Evolutionary conservation across 2,329 filamentous ascomycete species (phyloP), one percentile per base, ranked within the genome.

Genomic region (Tolypocladium album): DNA sequence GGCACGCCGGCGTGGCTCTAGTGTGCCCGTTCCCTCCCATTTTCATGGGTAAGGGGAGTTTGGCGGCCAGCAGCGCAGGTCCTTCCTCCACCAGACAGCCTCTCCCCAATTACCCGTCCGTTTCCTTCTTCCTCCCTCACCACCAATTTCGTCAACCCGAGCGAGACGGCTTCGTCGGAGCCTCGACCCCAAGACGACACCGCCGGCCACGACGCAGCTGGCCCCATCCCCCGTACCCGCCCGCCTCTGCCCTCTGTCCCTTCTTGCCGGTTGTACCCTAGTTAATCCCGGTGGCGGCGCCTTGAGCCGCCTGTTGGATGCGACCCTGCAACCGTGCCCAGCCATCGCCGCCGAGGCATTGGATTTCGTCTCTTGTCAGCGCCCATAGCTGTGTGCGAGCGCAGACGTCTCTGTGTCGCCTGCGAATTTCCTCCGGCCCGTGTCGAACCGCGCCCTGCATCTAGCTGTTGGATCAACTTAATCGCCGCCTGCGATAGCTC

Each of bases 1-100:
- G 42, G 7, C 65, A 70, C 69, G 56, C 67, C 66, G 57, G 65
- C 65, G 71, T 73, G 66, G 15, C 12, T 52, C 24, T 72, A 73
- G 58, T 60, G 58, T 65, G 67, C 68, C 71, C 71, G 71, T 73
- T 73, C 70, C 69, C 72, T 72, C 67, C 69, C 68, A 69, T 72
- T 70, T 63, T 71, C 69, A 69, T 76, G 74, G 74, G 74, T 76
- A 67, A 76, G 74, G 74, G 69, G 68, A 76, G 74, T 76, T 76
- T 71, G 67, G 64, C 65, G 65, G 67, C 69, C 69, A 72, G 71
- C 66, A 68, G 65, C 69, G 72, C 69, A 74, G 70, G 71, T 74
- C 69, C 68, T 73, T 74, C 69, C 69, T 73, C 71, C 72, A 73
- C 71, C 71, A 69, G 69, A 70, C 66, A 64, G 69, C 70, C 70